phyloP scores from a whole-genome alignment of 768 basidiomycete genomes.

The Tremella yokohamensis region DNA sequence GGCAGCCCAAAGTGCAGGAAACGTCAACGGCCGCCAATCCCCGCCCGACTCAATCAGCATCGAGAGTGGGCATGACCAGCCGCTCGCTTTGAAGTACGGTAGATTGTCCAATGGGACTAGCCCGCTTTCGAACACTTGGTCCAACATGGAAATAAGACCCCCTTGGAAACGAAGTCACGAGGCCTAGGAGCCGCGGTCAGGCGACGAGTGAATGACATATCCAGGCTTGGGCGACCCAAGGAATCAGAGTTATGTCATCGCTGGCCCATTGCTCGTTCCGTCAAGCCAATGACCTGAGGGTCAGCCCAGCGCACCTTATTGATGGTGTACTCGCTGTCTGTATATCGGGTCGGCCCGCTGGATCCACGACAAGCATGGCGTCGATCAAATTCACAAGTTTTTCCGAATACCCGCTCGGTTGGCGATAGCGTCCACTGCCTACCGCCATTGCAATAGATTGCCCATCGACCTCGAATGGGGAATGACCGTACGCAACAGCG shows the following conservation, averaged over 20 bases:
- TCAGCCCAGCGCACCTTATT: neutral
- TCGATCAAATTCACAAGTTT: slow-evolving; percentile 65
- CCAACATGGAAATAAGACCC: too few species aligned
- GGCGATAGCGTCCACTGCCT: slow-evolving; percentile 84
- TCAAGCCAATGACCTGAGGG: neutral
- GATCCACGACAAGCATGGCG: slow-evolving; percentile 75
- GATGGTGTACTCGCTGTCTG: neutral
- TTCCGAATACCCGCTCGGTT: slow-evolving; percentile 62
- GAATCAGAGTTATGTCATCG: neutral
- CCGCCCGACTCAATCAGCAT: too few species aligned
- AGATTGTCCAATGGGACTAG: too few species aligned
- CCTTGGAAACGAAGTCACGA: too few species aligned
- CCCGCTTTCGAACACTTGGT: too few species aligned
- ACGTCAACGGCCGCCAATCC: too few species aligned
- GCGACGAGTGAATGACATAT: too few species aligned
- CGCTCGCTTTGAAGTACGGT: too few species aligned
- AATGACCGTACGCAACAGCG: slow-evolving; percentile 90
- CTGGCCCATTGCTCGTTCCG: neutral
- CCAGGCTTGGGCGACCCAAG: too few species aligned
- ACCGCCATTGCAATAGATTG: slow-evolving; percentile 98
- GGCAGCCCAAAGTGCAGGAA: too few species aligned
- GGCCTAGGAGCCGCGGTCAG: too few species aligned
- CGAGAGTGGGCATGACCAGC: too few species aligned
- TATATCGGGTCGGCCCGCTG: slow-evolving; percentile 77
- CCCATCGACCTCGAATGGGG: slow-evolving; percentile 96